Evolutionary conservation across 2,329 filamentous ascomycete genomes (phyloP).

Genomic region (Macrophomina pseudophaseolina): DNA sequence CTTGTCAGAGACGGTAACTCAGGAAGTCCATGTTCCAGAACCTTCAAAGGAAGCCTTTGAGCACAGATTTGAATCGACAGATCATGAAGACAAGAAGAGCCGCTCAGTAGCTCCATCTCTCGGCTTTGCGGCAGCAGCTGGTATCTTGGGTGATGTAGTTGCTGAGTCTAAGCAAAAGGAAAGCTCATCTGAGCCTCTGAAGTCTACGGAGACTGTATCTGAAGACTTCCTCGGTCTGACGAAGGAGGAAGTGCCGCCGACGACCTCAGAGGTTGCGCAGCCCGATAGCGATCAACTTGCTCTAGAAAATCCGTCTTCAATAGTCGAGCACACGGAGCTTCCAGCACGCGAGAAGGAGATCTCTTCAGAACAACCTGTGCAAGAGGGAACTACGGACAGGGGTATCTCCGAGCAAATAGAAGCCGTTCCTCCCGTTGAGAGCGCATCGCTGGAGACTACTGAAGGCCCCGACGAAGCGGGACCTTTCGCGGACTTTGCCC

Average conservation of each 20-base stretch:
- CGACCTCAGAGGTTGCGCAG: background rate
- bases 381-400: background rate
- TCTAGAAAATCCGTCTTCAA: background rate
- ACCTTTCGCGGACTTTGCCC: background rate
- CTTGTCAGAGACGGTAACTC: background rate
- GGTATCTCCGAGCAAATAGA: background rate
- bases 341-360: background rate
- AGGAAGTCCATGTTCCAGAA: background rate
- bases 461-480: background rate
- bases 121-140: slow-evolving; percentile 11
- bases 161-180: slow-evolving; percentile 3
- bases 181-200: background rate
- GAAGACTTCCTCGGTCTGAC: background rate
- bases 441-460: background rate
- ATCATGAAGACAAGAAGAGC: background rate
- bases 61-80: background rate
- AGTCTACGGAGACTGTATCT: background rate
- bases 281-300: background rate
- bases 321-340: background rate
- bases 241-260: background rate
- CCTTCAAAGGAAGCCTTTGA: background rate
- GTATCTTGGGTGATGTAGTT: background rate
- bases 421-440: background rate
- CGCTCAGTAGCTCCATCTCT: background rate
- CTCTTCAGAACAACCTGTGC: background rate